Base-by-base conservation (phyloP, 2,329 filamentous ascomycete genomes). In the Fusarium napiforme region DNA sequence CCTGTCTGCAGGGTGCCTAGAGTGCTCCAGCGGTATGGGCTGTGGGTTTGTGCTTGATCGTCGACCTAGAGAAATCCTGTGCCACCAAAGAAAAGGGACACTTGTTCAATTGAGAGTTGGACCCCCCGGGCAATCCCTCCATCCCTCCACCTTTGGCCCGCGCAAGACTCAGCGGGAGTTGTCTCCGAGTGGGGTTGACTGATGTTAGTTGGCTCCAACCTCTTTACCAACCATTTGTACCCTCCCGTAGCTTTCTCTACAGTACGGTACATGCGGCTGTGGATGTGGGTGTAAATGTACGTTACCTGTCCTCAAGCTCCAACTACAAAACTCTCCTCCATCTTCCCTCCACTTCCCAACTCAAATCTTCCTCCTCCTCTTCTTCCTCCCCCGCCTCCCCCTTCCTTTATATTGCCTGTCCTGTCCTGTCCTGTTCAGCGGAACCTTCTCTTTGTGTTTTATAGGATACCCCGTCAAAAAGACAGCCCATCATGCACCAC, bases 401-500 rank as follows among this genome's bases (percentile, higher is more conserved):
- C 57, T 70, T 57, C 34, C 19, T 37, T 59, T 50, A 68, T 71
- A 62, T 71, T 68, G 68, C 58, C 66, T 57, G 56, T n/a, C 52
- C 68, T 53, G 56, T 26, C 55, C 68, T 53, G 56, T 65, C 68
- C 71, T 61, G 64, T 73, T 69, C 60, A 72, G 75, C 66, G 71
- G 65, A 74, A 62, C 59, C 50, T 56, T 67, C 45, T 71, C 52
- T 69, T 67, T 67, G 63, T 74, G 63, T 74, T 74, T 73, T 75
- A 69, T 73, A 78, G 67, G 71, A 77, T 75, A 76, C 71, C 67
- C 65, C 60, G 45, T 39, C 39, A 65, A 63, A 59, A 59, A 66
- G 71, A 74, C 71, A 73, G 74, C 67, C 64, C 77, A 84, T 78
- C 69, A 88, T 88, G 87, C 84, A 84, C 73, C 82, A 84, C 78